These are phyloP conservation scores for Rhizoclosmatium globosum DNA, from an alignment of 192 early-diverging fungal genomes.

Conservation along the genomic window DNA sequence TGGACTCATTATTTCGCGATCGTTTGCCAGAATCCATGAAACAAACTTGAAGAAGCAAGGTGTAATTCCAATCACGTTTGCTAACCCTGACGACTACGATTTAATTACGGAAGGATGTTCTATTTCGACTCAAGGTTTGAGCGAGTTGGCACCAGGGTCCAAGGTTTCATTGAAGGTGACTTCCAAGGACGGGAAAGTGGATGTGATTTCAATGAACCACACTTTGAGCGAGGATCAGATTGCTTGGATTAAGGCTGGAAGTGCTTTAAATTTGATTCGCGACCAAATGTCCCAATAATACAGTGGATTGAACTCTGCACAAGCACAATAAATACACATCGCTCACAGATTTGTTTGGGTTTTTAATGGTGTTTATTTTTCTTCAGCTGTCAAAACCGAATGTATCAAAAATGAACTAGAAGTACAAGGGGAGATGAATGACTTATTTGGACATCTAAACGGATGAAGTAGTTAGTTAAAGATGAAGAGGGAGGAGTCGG, in stretches of 20 bases:
- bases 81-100: slow-evolving; percentile 88
- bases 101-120: slow-evolving; percentile 68
- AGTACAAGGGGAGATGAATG: no score
- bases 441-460: no score
- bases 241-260: slow-evolving; percentile 91
- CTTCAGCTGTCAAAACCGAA: no score
- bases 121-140: slow-evolving; percentile 75
- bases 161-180: slow-evolving; percentile 69
- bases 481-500: no score
- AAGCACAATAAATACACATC: no score
- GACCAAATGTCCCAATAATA: not conserved
- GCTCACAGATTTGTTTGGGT: no score
- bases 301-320: no score
- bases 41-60: slow-evolving; percentile 99
- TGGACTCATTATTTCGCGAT: slow-evolving; percentile 92
- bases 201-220: slow-evolving; percentile 76
- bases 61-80: slow-evolving; percentile 93
- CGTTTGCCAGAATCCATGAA: slow-evolving; percentile 99
- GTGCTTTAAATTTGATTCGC: slow-evolving; percentile 85
- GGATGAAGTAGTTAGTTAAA: no score
- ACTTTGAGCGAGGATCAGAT: slow-evolving; percentile 93
- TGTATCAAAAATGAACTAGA: no score
- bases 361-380: no score
- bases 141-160: slow-evolving; percentile 64
- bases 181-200: slow-evolving; percentile 59